Conservation (phyloP, 192 early-diverging fungal genomes). For the Pilaira anomala region DNA sequence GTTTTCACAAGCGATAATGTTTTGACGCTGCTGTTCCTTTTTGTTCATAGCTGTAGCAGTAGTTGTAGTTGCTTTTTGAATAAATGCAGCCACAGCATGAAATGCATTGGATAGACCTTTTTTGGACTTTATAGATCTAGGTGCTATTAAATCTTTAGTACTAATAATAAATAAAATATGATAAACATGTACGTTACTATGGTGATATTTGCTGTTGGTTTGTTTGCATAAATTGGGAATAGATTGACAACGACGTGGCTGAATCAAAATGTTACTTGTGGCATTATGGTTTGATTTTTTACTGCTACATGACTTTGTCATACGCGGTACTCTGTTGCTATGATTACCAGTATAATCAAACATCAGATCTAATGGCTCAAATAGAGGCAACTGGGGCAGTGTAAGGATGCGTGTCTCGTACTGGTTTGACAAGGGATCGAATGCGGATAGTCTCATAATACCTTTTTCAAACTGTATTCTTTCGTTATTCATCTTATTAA, state of each 20-base stretch:
- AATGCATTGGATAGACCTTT: slow-evolving; percentile 3
- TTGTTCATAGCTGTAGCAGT: too few species aligned
- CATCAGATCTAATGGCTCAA: slow-evolving; percentile 4
- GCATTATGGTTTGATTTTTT: background rate
- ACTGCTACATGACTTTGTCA: slow-evolving; percentile 1
- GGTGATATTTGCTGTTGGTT: background rate
- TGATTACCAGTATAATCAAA: background rate
- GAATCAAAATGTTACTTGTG: background rate
- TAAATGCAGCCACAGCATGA: slow-evolving; percentile 10
- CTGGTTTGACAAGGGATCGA: slow-evolving; percentile 1
- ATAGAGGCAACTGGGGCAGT: background rate
- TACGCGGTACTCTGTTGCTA: slow-evolving; percentile 1
- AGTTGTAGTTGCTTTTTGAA: background rate
- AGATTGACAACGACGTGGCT: background rate
- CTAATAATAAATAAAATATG: background rate
- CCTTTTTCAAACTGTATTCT: background rate
- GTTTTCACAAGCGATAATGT: background rate
- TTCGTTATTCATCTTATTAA: too few species aligned
- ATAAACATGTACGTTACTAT: background rate
- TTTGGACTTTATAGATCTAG: background rate
- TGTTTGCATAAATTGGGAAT: slow-evolving; percentile 2
- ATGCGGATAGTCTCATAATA: slow-evolving; percentile 3
- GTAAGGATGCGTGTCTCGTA: background rate
- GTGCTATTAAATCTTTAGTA: background rate
- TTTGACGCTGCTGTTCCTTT: background rate